Percentiles rank a stretch among this genome's conserved stretches.
Conservation (phyloP, 1,139 yeast genomes). For the Pichia sp. region DNA sequence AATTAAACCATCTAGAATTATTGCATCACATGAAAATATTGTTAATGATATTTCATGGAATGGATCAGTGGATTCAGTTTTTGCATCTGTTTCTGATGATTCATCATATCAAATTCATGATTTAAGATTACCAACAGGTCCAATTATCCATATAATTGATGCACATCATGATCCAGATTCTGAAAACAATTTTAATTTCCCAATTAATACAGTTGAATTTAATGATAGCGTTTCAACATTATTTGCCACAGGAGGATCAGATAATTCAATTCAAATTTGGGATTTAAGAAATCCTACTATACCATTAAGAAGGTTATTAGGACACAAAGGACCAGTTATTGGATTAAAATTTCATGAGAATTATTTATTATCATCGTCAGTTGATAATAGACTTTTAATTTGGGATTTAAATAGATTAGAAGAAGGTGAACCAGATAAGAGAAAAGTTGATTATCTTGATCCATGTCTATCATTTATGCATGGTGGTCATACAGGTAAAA, state of each 20-base stretch:
- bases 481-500: slow-evolving; percentile 53
- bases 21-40: slow-evolving; percentile 43
- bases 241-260: slow-evolving; percentile 51
- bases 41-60: slow-evolving; percentile 58
- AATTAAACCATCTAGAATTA: slow-evolving; percentile 37
- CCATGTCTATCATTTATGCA: slow-evolving; percentile 57
- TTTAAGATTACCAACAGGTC: slow-evolving; percentile 40
- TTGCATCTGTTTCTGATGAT: slow-evolving; percentile 75
- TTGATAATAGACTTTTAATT: slow-evolving; percentile 43
- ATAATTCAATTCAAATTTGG: slow-evolving; percentile 44
- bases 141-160: slow-evolving; percentile 39
- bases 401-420: slow-evolving; percentile 47
- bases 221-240: slow-evolving; percentile 39
- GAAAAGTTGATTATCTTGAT: slow-evolving; percentile 38
- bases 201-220: slow-evolving; percentile 44
- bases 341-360: slow-evolving; percentile 32
- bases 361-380: slow-evolving; percentile 41
- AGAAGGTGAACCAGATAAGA: slow-evolving; percentile 38
- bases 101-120: slow-evolving; percentile 63
- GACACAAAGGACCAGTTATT: slow-evolving; percentile 37
- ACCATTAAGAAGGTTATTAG: slow-evolving; percentile 46
- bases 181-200: slow-evolving; percentile 12
- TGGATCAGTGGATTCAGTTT: slow-evolving; percentile 38
- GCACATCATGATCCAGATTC: slow-evolving; percentile 33
- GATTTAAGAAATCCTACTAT: slow-evolving; percentile 44